Percentiles rank a stretch among this genome's conserved stretches.
These are phyloP conservation scores for Calonectria leucothoes DNA, from an alignment of 2,329 filamentous ascomycete genomes.

Conservation along the genomic window DNA sequence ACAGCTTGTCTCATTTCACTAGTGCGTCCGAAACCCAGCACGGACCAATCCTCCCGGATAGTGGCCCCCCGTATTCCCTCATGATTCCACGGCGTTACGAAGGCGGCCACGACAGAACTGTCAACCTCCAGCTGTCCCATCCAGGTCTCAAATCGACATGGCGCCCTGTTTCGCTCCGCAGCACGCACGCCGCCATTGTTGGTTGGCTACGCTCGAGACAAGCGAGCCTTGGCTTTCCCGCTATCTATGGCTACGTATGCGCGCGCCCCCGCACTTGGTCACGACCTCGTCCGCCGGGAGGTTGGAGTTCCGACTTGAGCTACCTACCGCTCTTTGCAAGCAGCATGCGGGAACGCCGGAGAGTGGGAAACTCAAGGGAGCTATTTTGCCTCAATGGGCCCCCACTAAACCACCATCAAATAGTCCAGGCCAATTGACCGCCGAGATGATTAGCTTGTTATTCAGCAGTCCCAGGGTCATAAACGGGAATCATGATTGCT, in stretches of 20 bases:
- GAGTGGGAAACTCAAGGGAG: slow-evolving; percentile 6
- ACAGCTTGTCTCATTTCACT: slow-evolving; percentile 30
- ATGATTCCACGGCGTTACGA: slow-evolving; percentile 9
- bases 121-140: slow-evolving; percentile 14
- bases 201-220: slow-evolving; percentile 11
- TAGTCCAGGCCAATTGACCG: slow-evolving; percentile 7
- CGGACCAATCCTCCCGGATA: slow-evolving; percentile 29
- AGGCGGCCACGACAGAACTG: slow-evolving; percentile 8
- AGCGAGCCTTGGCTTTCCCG: slow-evolving; percentile 4
- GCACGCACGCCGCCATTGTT: neutral
- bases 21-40: slow-evolving; percentile 35
- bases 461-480: slow-evolving; percentile 19
- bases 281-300: neutral
- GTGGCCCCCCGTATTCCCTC: slow-evolving; percentile 26
- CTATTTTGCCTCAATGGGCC: slow-evolving; percentile 16
- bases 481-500: slow-evolving; percentile 4
- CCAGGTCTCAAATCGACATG: slow-evolving; percentile 1
- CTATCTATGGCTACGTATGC: neutral
- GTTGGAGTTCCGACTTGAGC: slow-evolving; percentile 6
- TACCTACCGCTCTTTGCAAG: neutral
- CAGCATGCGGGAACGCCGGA: slow-evolving; percentile 14
- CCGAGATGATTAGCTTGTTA: slow-evolving; percentile 18
- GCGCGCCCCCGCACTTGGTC: neutral
- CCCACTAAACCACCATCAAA: slow-evolving; percentile 2
- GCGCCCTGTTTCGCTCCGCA: slow-evolving; percentile 17